Conservation (phyloP, 805 yeast species). For the Candida mattraensis region DNA sequence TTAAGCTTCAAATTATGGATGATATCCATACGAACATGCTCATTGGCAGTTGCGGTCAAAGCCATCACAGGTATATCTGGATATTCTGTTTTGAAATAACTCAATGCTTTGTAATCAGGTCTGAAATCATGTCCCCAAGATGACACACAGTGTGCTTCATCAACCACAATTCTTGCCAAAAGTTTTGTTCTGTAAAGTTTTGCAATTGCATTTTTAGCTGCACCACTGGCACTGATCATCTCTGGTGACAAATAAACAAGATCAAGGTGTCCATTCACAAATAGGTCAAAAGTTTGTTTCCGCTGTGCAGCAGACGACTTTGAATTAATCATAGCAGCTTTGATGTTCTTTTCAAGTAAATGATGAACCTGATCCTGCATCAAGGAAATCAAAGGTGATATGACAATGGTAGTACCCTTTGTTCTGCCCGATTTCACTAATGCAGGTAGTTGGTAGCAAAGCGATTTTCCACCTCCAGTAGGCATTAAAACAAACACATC, state of each 20-base stretch:
- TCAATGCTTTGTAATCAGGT: slow-evolving; percentile 87
- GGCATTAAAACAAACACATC: slow-evolving; percentile 98
- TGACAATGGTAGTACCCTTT: slow-evolving; percentile 82
- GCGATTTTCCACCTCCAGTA: slow-evolving; percentile 96
- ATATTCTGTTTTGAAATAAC: slow-evolving; percentile 66
- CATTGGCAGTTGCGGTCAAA: slow-evolving; percentile 94
- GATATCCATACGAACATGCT: slow-evolving; percentile 83
- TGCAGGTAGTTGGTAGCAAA: slow-evolving; percentile 95
- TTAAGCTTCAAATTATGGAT: slow-evolving; percentile 69
- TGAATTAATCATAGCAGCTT: slow-evolving; percentile 88
- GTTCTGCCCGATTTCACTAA: slow-evolving; percentile 73
- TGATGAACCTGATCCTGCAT: slow-evolving; percentile 98
- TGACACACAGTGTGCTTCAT: slow-evolving; percentile 97
- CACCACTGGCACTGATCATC: slow-evolving; percentile 76
- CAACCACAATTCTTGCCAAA: slow-evolving; percentile 87
- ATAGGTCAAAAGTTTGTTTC: slow-evolving; percentile 56
- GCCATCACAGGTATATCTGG: slow-evolving; percentile 93
- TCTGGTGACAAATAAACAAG: slow-evolving; percentile 91
- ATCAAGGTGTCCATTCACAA: slow-evolving; percentile 66
- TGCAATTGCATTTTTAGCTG: slow-evolving; percentile 63
- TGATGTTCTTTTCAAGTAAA: slow-evolving; percentile 60
- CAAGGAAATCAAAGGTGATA: slow-evolving; percentile 90
- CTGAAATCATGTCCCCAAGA: slow-evolving; percentile 99
- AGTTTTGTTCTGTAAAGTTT: slow-evolving; percentile 51
- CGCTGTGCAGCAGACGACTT: slow-evolving; percentile 65